Evolutionary conservation across 768 basidiomycete species (phyloP), one percentile per base, ranked within the genome.

Genomic region (Scleroderma citrinum): DNA sequence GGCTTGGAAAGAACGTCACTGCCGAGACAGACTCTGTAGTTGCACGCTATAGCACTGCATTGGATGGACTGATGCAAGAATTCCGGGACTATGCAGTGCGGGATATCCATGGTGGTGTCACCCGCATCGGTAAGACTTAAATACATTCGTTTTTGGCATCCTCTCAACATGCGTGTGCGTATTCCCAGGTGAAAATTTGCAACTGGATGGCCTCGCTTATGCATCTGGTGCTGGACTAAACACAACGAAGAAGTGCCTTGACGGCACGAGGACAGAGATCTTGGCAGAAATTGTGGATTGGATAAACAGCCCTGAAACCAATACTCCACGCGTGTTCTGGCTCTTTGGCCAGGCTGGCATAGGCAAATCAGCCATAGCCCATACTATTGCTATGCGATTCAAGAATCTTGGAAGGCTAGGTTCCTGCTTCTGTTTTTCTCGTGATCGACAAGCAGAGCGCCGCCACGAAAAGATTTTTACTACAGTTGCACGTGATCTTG

Each of bases 261-360:
- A 47, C 1, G 57, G 53, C 7, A 69, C 67, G 3, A 60, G 62
- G 7, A 24, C 40, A 17, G 52, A 48, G 14, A 56, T 68, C 26
- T 50, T 67, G 35, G 54, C 60, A 21, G 56, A 59, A 19, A 62
- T 69, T 31, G 46, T 38, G n/a, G 42, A 54, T 13, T 69, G 67
- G 67, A 42, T 53, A 16, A 51, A 57, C 38, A 37, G 52, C 34
- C 45, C 46, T 12, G 24, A 37, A 13, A 40, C 37, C 13, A 29
- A 53, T 16, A 20, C 41, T 32, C 39, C 45, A 16, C 46, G 48
- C 2, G 44, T 61, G 46, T 56, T 47, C 37, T 65, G 59, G 59
- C 41, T 65, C 14, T 52, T 46, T 31, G 64, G 64, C 12, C 47
- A 40, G 46, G 62, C 65, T 1, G 63, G 62, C 12, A 49, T 38